Evolutionary conservation across 306 rosid genomes (phyloP), one percentile per base, ranked within the genome.

Genomic region (Cicer pinnatifidum): DNA sequence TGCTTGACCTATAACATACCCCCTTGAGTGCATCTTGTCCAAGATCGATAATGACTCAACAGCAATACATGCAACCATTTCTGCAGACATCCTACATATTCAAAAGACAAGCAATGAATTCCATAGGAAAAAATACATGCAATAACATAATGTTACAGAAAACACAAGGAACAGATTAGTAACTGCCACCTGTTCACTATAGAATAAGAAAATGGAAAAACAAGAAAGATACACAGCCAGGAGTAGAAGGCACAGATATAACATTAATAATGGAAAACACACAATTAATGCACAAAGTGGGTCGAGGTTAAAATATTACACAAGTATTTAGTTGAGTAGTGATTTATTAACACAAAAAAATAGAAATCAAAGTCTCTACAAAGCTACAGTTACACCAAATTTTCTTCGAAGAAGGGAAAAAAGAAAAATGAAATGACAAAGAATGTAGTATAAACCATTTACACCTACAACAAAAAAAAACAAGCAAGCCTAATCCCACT

Each of bases 61-160:
- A 11, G 98, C 98, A 78, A 93, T 91, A 77, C 98, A 91, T 54
- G 97, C 88, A 11, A 91, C 96, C 98, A 93, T 93, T 82, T 93
- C 98, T 0, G 92, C 84, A 46, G 97, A 83, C 98, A 93, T 91
- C 82, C 98, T 93, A 84, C 11, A 17, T 35, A 46, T 43, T 50
- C 37, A 69, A 75, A 54, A 75, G 44, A 74, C 39, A 15, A n/a
- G 44, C 6, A 69, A 56, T 10, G 17, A 50, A 73, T 7, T 43
- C 68, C 62, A 65, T 13, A 45, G 57, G 19, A 57, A 69, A 70
- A 63, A n/a, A 28, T 17, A 61, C 43, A 17, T 11, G 41, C 5
- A 72, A 41, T 6, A 13, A 74, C 50, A 61, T 23, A 35, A 68
- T 16, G 46, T 67, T 39, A 41, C 37, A 13, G 66, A 8, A 67